A percentile compares a stretch with the other conserved stretches of the same genome.
Conservation (phyloP, 768 basidiomycete species). For the Termitomyces sp. region DNA sequence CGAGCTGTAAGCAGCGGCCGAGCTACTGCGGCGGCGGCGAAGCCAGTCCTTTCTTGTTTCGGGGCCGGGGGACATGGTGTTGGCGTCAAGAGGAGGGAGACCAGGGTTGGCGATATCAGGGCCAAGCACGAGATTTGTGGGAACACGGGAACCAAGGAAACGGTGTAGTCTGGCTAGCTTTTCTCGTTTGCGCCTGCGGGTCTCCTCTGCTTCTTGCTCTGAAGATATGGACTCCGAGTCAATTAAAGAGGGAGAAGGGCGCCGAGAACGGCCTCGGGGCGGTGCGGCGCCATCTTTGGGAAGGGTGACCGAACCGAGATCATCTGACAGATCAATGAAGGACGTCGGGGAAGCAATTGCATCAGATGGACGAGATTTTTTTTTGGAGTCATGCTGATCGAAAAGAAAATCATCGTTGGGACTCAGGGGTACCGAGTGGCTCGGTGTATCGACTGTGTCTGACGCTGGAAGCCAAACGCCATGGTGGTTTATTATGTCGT, state of each 20-base stretch:
- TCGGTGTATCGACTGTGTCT: conserved; percentile 29
- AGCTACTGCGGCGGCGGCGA: conserved; percentile 53
- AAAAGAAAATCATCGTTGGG: conserved; percentile 45
- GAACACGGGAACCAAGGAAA: conserved; percentile 81
- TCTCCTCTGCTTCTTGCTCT: conserved; percentile 58
- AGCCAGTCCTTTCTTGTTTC: conserved; percentile 43
- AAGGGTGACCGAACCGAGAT: conserved; percentile 36
- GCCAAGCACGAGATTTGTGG: conserved; percentile 64
- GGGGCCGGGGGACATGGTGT: conserved; percentile 21
- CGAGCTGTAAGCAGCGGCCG: conserved; percentile 44
- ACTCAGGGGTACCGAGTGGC: conserved; percentile 57
- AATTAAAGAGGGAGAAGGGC: conserved; percentile 40
- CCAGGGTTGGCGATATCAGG: conserved; percentile 30
- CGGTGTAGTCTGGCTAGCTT: conserved; percentile 81
- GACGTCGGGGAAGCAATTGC: conserved; percentile 38
- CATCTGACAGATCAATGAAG: conserved; percentile 72
- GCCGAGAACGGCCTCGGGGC: conserved; percentile 25
- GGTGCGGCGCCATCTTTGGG: conserved; percentile 16
- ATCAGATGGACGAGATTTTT: conserved; percentile 19
- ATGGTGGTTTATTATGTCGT: conserved; percentile 12
- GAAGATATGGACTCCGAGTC: conserved; percentile 41
- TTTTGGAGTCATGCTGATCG: conserved; percentile 15
- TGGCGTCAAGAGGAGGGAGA: conserved; percentile 25
- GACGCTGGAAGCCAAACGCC: conserved; percentile 34
- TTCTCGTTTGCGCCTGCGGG: conserved; percentile 68